Evolutionary conservation across 2,329 filamentous ascomycete genomes (phyloP), one percentile per base, ranked within the genome.

Genomic region (Westerdykella aurantiaca): DNA sequence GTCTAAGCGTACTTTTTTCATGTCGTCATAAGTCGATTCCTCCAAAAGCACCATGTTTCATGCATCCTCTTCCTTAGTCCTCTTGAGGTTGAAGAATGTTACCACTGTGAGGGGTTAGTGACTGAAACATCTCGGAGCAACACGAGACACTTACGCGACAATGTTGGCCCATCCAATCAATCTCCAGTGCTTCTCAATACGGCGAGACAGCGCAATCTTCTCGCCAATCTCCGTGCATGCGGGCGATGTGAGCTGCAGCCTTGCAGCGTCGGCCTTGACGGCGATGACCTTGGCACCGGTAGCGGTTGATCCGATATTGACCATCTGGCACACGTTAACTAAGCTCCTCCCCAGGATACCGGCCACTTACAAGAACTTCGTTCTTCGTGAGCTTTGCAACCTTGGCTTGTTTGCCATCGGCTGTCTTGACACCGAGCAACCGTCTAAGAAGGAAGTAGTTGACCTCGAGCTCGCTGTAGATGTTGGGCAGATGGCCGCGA

Each of bases 391-490:
- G 79, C 77, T 98, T 98, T 60, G 90, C 89, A 56, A 98, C 93
- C 84, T 98, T 98, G 64, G 91, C 91, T 74, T 97, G 93, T 79
- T 98, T 98, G 68, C 93, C 93, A 58, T 98, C 93, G 51, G 91
- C 89, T 38, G 93, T 95, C 75, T 94, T 90, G 62, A 98, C 93
- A 82, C 93, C 93, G 45, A 98, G 81, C 50, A 98, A 79, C 60
- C 93, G 82, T 61, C 91, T 86, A 51, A 98, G 84, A 49, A 98
- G 80, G 80, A 97, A 98, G 79, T 97, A 98, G 81, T 97, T 97
- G 53, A 67, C 90, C 74, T 98, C 93, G 49, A 98, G 85, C 72
- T 98, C 93, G 58, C 85, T 93, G 78, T 97, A 98, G 69, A 98
- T 97, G 66, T 93, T 88, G 39, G 93, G 93, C 18, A 98, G 82